Evolutionary conservation across 495 filamentous ascomycete genomes (phyloP).

Genomic region (Lentithecium fluviatile): DNA sequence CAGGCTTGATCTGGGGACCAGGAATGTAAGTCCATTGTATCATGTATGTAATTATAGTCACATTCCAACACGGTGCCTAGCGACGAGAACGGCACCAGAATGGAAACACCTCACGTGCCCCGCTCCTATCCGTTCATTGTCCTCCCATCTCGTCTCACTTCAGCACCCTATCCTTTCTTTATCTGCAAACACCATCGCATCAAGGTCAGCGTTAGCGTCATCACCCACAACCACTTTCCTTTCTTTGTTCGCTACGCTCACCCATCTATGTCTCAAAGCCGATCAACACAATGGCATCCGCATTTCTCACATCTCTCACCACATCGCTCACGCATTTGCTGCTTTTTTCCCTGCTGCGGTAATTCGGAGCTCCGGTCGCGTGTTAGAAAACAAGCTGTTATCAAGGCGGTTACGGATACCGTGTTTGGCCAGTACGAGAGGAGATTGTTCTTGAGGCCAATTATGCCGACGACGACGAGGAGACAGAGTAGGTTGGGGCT

Average conservation of each 20-base stretch:
- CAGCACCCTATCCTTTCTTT: background rate
- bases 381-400: background rate
- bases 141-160: background rate
- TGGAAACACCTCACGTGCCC: background rate
- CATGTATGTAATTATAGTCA: slow-evolving; percentile 1
- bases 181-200: background rate
- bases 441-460: background rate
- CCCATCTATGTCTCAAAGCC: too few relatives aligned
- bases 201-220: too few relatives aligned
- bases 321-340: too few relatives aligned
- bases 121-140: background rate
- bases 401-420: background rate
- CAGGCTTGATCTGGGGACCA: background rate
- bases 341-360: too few relatives aligned
- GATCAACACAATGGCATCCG: too few relatives aligned
- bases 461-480: background rate
- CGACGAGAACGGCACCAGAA: background rate
- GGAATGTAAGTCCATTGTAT: slow-evolving; percentile 2
- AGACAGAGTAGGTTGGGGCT: background rate
- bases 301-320: too few relatives aligned
- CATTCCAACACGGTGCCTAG: background rate
- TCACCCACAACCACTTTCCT: too few relatives aligned
- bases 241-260: too few relatives aligned
- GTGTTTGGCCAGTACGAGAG: background rate
- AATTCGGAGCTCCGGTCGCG: background rate